A percentile compares a stretch with the other conserved stretches of the same genome.
phyloP scores from a whole-genome alignment of 2,329 filamentous ascomycete genomes.

The Drechslera avenae region DNA sequence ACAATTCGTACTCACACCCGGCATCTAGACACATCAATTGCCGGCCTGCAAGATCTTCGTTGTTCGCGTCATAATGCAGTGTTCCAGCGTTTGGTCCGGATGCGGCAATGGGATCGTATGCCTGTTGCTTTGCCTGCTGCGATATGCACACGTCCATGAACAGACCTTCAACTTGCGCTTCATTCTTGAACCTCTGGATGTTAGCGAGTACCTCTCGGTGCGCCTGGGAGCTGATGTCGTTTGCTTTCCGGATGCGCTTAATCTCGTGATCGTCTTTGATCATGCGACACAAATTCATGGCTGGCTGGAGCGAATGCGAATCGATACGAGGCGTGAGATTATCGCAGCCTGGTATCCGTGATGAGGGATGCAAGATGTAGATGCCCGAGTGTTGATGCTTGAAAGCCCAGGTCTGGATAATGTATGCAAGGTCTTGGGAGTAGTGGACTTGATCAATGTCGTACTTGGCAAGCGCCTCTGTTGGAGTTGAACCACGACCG shows the following conservation, averaged over 20 bases:
- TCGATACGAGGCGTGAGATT: conserved; percentile 24
- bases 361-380: conserved; percentile 45
- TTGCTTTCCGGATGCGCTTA: conserved; percentile 77
- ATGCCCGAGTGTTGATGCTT: conserved; percentile 27
- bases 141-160: conserved; percentile 76
- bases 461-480: conserved; percentile 65
- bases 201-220: conserved; percentile 73
- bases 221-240: conserved; percentile 76
- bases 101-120: conserved; percentile 89
- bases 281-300: conserved; percentile 79
- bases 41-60: conserved; percentile 70
- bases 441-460: conserved; percentile 75
- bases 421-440: conserved; percentile 38
- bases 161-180: conserved; percentile 80
- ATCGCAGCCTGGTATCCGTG: conserved; percentile 22
- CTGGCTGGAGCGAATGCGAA: conserved; percentile 61
- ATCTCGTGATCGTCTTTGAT: conserved; percentile 87
- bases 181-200: conserved; percentile 69
- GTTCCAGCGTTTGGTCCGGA: conserved; percentile 81
- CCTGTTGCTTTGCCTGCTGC: conserved; percentile 74
- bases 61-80: conserved; percentile 84
- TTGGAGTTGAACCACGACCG: conserved; percentile 63
- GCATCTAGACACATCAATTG: conserved; percentile 85
- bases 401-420: conserved; percentile 40
- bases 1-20: conserved; percentile 81